A percentile compares a stretch with the other conserved stretches of the same genome.
Conservation (phyloP, 257 asterid genomes). For the Misopates orontium region DNA sequence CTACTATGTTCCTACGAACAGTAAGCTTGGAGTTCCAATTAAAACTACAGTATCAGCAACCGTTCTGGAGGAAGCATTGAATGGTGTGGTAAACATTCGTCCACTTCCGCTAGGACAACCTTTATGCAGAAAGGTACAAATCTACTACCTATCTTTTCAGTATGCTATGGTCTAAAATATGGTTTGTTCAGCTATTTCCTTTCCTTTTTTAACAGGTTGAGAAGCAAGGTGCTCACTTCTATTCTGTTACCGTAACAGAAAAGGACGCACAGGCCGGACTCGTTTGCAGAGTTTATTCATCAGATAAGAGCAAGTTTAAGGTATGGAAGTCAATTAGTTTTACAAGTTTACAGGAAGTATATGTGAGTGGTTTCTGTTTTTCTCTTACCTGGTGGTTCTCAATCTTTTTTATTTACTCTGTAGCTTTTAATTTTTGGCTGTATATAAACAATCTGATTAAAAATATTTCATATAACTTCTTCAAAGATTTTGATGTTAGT, state of each 20-base stretch:
- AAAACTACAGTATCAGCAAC: constrained; percentile 95
- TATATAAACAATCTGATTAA: neutral
- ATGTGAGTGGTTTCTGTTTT: neutral
- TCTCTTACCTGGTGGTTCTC: constrained; percentile 2
- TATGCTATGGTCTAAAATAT: constrained; percentile 15
- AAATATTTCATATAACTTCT: neutral
- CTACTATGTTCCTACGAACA: constrained; percentile 38
- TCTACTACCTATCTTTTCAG: constrained; percentile 14
- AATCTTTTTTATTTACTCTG: neutral
- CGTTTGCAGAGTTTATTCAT: constrained; percentile 78
- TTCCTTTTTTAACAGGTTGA: constrained; percentile 73
- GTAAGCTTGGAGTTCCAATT: constrained; percentile 96
- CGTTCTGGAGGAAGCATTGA: constrained; percentile 93
- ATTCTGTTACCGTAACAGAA: constrained; percentile 83
- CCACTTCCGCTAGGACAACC: constrained; percentile 79
- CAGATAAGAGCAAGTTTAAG: constrained; percentile 96
- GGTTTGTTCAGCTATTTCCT: constrained; percentile 26
- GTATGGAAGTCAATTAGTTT: constrained; percentile 32
- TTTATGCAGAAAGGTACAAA: constrained; percentile 71
- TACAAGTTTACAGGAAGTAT: constrained; percentile 2
- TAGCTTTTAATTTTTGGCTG: neutral
- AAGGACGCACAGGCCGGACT: constrained; percentile 81
- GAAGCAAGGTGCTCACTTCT: constrained; percentile 95
- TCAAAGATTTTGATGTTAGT: too few species aligned
- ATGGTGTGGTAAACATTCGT: constrained; percentile 65